Conservation (phyloP, 2,329 filamentous ascomycete genomes). For the Fusarium sp. region DNA sequence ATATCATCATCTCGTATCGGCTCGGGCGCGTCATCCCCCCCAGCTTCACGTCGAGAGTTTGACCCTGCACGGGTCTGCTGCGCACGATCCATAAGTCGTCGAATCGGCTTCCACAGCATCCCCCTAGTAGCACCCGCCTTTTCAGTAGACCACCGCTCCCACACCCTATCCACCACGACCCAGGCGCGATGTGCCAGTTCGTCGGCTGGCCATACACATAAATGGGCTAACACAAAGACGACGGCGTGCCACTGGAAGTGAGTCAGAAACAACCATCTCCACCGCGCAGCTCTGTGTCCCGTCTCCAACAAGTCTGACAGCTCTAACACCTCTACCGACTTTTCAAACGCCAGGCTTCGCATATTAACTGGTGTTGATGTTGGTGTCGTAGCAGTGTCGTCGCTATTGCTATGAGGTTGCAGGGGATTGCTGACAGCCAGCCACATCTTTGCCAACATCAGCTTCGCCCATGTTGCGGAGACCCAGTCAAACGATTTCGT, state of each 20-base stretch:
- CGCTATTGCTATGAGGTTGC: neutral
- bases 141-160: neutral
- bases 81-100: neutral
- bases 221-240: constrained; percentile 66
- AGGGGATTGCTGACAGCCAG: neutral
- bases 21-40: neutral
- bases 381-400: neutral
- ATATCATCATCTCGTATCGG: neutral
- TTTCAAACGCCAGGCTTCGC: neutral
- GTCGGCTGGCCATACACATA: constrained; percentile 50
- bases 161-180: neutral
- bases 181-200: neutral
- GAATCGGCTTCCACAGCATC: constrained; percentile 1
- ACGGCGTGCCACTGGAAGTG: constrained; percentile 72
- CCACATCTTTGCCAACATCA: constrained; percentile 1
- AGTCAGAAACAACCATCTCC: constrained; percentile 70
- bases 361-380: neutral
- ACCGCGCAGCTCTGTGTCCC: constrained; percentile 65
- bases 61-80: neutral
- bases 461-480: neutral
- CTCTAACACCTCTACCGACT: constrained; percentile 67
- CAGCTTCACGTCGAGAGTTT: neutral
- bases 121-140: neutral
- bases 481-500: neutral
- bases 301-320: constrained; percentile 65